A percentile compares a stretch with the other conserved stretches of the same genome.
phyloP scores from a whole-genome alignment of 2,329 filamentous ascomycete species.

The Pseudocercospora fuligena region DNA sequence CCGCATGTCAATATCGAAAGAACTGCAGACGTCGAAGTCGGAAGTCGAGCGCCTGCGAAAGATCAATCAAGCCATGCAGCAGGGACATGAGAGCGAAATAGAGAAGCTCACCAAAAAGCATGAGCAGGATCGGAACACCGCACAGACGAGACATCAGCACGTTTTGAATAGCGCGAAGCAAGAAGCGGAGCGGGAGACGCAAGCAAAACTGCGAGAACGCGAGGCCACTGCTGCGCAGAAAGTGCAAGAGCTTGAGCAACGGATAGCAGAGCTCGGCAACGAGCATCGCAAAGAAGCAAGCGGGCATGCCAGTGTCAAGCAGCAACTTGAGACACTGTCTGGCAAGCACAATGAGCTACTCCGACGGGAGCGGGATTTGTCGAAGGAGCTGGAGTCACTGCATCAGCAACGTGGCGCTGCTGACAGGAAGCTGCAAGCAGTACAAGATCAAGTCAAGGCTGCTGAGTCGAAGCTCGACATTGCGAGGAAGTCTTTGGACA shows the following conservation, averaged over 20 bases:
- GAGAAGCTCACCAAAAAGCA: slow-evolving; percentile 55
- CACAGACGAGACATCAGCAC: slow-evolving; percentile 43
- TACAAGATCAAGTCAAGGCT: slow-evolving; percentile 22
- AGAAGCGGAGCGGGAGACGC: slow-evolving; percentile 36
- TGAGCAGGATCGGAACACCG: slow-evolving; percentile 39
- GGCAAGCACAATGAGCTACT: slow-evolving; percentile 34
- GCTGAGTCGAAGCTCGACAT: slow-evolving; percentile 31
- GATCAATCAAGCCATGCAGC: slow-evolving; percentile 72
- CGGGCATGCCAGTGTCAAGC: slow-evolving; percentile 34
- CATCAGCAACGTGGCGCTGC: slow-evolving; percentile 27
- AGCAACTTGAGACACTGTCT: slow-evolving; percentile 42
- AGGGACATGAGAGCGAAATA: slow-evolving; percentile 64
- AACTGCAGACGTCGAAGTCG: slow-evolving; percentile 46
- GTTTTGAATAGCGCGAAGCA: slow-evolving; percentile 33
- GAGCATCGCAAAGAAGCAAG: slow-evolving; percentile 35
- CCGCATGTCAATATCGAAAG: slow-evolving; percentile 52
- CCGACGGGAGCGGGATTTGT: slow-evolving; percentile 32
- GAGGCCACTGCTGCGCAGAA: slow-evolving; percentile 34
- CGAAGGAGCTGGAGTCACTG: slow-evolving; percentile 33
- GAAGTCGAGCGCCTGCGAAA: slow-evolving; percentile 61
- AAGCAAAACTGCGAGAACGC: slow-evolving; percentile 34
- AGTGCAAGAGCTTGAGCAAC: slow-evolving; percentile 36
- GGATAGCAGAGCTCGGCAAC: slow-evolving; percentile 39
- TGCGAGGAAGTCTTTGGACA: slow-evolving; percentile 42
- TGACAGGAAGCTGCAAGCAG: slow-evolving; percentile 23